A percentile compares a stretch with the other conserved stretches of the same genome.
Conservation (phyloP, 805 yeast species). For the Lipomyces starkeyi region DNA sequence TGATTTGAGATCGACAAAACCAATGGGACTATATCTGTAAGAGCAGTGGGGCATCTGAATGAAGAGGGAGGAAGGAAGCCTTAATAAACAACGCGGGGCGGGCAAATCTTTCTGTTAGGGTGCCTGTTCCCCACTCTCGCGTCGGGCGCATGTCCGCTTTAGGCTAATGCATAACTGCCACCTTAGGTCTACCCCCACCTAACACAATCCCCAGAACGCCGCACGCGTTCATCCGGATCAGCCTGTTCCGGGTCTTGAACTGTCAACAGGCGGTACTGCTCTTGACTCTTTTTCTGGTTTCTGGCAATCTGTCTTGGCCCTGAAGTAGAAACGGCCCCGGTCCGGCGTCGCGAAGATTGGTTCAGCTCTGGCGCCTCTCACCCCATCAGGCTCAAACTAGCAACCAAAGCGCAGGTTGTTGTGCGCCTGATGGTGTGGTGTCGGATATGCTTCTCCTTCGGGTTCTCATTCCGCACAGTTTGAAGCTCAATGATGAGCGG, state of each 20-base stretch:
- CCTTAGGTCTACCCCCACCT: not conserved
- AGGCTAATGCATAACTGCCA: not conserved
- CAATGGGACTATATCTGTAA: slow-evolving; percentile 7
- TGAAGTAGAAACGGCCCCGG: not conserved
- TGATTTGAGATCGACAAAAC: not conserved
- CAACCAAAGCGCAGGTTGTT: not conserved
- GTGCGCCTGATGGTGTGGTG: not conserved
- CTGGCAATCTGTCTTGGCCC: not conserved
- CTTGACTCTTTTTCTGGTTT: not conserved
- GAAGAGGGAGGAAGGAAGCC: not conserved
- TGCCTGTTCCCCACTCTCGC: not conserved
- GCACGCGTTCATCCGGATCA: not conserved
- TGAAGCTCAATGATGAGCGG: too few species aligned
- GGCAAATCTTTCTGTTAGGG: not conserved
- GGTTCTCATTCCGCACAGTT: not conserved
- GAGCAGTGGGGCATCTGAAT: not conserved
- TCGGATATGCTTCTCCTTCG: not conserved
- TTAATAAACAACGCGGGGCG: not conserved
- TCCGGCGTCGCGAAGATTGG: not conserved
- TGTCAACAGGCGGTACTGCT: not conserved
- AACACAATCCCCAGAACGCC: not conserved
- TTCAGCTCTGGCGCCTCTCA: not conserved
- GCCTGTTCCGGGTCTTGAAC: not conserved
- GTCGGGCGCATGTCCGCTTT: not conserved
- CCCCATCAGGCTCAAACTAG: not conserved